A percentile compares a stretch with the other conserved stretches of the same genome.
phyloP scores from a whole-genome alignment of 2,329 filamentous ascomycete genomes.

The Colletotrichum godetiae region DNA sequence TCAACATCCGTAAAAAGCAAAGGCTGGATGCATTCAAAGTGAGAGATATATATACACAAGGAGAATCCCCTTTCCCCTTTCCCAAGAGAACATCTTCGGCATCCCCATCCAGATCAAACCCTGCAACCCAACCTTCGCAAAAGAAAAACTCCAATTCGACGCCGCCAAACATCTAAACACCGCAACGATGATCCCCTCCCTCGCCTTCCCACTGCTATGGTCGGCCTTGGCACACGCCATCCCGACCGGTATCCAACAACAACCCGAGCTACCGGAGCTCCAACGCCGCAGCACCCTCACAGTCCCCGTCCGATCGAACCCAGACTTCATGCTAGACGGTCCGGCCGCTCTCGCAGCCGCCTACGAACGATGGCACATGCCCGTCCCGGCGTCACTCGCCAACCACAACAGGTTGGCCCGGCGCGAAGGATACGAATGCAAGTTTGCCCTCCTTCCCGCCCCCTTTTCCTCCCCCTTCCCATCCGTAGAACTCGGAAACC shows the following conservation, averaged over 20 bases:
- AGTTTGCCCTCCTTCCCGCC: background rate
- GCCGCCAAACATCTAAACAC: background rate
- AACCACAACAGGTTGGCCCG: slow-evolving; percentile 15
- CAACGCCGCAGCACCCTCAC: slow-evolving; percentile 4
- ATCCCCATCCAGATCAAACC: background rate
- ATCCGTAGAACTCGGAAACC: background rate
- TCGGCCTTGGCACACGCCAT: background rate
- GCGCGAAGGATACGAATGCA: slow-evolving; percentile 23
- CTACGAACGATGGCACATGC: slow-evolving; percentile 26
- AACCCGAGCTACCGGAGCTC: background rate
- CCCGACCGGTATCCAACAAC: background rate
- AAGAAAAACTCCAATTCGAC: background rate
- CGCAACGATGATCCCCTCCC: background rate
- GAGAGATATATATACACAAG: background rate
- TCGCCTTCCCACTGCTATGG: slow-evolving; percentile 4
- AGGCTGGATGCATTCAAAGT: background rate
- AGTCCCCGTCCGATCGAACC: slow-evolving; percentile 23
- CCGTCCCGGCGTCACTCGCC: slow-evolving; percentile 23
- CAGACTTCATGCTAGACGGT: slow-evolving; percentile 19
- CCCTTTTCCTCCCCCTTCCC: background rate
- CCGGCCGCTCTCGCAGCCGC: slow-evolving; percentile 28
- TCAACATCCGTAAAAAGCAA: no score
- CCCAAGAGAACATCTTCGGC: background rate
- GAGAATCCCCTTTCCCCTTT: background rate
- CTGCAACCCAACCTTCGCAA: background rate